A percentile compares a stretch with the other conserved stretches of the same genome.
Conservation (phyloP, 1,139 yeast species). For the Suhomyces terraborum region DNA sequence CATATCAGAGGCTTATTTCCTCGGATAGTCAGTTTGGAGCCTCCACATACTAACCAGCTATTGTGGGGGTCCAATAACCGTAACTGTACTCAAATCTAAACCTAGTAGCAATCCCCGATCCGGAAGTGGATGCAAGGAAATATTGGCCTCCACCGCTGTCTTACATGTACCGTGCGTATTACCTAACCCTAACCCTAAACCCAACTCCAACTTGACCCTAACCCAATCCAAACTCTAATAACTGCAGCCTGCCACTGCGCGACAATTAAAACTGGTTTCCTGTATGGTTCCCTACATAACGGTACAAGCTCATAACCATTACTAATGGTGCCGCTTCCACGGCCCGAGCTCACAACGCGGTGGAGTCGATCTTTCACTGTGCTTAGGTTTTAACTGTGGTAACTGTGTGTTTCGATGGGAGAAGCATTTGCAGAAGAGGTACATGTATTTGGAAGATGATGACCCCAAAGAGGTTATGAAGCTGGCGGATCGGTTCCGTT, state of each 20-base stretch:
- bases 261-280: constrained; percentile 4
- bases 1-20: constrained; percentile 1
- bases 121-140: constrained; percentile 10
- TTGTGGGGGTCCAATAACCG: constrained; percentile 5
- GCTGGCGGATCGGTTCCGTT: too few relatives aligned
- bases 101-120: constrained; percentile 9
- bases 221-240: background rate
- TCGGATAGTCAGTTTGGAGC: background rate
- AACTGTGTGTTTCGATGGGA: too few relatives aligned
- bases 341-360: background rate
- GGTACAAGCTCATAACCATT: constrained; percentile 10
- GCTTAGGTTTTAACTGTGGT: too few relatives aligned
- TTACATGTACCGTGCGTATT: constrained; percentile 10
- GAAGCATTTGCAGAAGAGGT: constrained; percentile 2
- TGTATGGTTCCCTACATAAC: too few relatives aligned
- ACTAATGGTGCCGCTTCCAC: background rate
- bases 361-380: too few relatives aligned
- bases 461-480: too few relatives aligned
- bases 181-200: too few relatives aligned
- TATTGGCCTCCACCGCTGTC: constrained; percentile 8
- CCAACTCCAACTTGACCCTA: too few relatives aligned
- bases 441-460: too few relatives aligned
- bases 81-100: constrained; percentile 4
- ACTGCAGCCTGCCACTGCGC: too few relatives aligned
- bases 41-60: background rate